These are phyloP conservation scores for Raffaelea arxii DNA, from an alignment of 2,329 filamentous ascomycete species.

Conservation along the genomic window DNA sequence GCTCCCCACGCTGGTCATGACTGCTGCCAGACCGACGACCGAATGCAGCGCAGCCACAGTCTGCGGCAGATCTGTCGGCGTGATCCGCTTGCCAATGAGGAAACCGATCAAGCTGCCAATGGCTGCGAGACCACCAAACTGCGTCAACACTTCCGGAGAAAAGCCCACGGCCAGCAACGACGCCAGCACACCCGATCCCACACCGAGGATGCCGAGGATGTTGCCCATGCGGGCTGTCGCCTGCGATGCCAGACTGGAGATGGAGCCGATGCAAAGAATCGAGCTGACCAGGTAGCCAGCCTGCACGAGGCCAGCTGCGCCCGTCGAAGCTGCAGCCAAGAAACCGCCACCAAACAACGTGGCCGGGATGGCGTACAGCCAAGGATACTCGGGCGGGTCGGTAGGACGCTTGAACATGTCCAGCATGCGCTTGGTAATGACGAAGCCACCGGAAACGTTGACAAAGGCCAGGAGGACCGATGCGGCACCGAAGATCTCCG, in stretches of 20 bases:
- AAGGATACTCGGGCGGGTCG: conserved; percentile 80
- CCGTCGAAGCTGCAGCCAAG: conserved; percentile 68
- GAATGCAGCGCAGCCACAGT: conserved; percentile 85
- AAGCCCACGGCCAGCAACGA: conserved; percentile 77
- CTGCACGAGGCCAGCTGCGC: conserved; percentile 74
- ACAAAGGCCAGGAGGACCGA: conserved; percentile 82
- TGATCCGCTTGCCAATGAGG: conserved; percentile 76
- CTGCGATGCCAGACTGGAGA: conserved; percentile 75
- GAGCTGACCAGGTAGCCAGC: conserved; percentile 82
- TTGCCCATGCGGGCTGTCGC: conserved; percentile 77
- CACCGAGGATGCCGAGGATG: conserved; percentile 76
- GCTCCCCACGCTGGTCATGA: conserved; percentile 79
- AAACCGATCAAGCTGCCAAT: conserved; percentile 58
- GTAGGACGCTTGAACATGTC: conserved; percentile 86
- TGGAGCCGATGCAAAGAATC: conserved; percentile 72
- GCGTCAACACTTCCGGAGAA: conserved; percentile 64
- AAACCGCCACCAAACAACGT: conserved; percentile 73
- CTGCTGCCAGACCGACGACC: conserved; percentile 79
- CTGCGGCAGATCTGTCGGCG: conserved; percentile 78
- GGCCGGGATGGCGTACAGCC: conserved; percentile 73
- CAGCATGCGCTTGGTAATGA: conserved; percentile 87
- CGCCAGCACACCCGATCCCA: conserved; percentile 71
- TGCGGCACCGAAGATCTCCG: conserved; percentile 65
- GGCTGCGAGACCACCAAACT: conserved; percentile 69
- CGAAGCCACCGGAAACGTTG: conserved; percentile 81